Conservation (phyloP, 805 yeast genomes). For the Maudiozyma pseudohumilis region DNA sequence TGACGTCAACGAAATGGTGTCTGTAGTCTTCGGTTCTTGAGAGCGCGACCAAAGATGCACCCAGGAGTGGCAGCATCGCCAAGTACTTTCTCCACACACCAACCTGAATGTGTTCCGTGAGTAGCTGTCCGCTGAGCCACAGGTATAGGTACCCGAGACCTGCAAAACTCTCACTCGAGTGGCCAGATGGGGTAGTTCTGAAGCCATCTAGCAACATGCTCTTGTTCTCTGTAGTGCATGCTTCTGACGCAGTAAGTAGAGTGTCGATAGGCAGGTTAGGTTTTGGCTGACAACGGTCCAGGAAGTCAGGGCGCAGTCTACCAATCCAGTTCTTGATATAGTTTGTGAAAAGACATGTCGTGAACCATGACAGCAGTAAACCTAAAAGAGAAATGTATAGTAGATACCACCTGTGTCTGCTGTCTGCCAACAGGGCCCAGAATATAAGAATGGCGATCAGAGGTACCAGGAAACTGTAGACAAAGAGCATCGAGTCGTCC, state of each 20-base stretch:
- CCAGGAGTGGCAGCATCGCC: constrained; percentile 45
- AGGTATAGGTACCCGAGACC: constrained; percentile 53
- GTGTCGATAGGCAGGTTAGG: constrained; percentile 45
- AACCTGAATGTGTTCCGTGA: constrained; percentile 36
- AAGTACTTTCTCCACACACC: constrained; percentile 58
- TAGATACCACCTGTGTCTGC: constrained; percentile 47
- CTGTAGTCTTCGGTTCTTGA: constrained; percentile 87
- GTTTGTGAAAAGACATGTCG: constrained; percentile 59
- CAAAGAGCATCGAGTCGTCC: constrained; percentile 40
- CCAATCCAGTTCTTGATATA: constrained; percentile 77
- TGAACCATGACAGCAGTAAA: constrained; percentile 45
- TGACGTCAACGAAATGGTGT: constrained; percentile 83
- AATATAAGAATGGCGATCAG: constrained; percentile 29
- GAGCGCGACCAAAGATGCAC: constrained; percentile 70
- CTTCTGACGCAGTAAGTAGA: constrained; percentile 52
- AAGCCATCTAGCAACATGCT: constrained; percentile 53
- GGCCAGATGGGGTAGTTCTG: constrained; percentile 78
- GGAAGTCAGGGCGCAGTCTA: constrained; percentile 84
- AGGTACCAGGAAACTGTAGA: constrained; percentile 48
- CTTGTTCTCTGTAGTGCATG: constrained; percentile 46
- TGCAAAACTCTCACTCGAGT: constrained; percentile 60
- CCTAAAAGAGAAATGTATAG: constrained; percentile 62
- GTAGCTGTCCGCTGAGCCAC: constrained; percentile 62
- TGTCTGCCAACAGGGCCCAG: constrained; percentile 30
- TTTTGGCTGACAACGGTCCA: constrained; percentile 72